Evolutionary conservation across 2,329 filamentous ascomycete genomes (phyloP).

Genomic region (Calonectria crousiana): DNA sequence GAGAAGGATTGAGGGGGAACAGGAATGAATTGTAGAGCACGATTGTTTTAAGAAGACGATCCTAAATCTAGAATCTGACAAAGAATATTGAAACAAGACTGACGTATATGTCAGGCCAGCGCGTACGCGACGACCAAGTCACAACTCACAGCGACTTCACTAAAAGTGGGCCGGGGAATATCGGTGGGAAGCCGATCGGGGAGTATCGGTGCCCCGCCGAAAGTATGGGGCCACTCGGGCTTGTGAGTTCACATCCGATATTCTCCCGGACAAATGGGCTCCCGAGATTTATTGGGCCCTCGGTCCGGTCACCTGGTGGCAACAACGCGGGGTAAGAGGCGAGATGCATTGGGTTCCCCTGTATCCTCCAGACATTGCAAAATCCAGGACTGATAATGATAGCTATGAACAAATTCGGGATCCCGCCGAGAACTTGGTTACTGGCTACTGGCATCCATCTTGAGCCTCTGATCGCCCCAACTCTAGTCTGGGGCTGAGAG

Average conservation of each 20-base stretch:
- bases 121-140: neutral
- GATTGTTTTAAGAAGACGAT: neutral
- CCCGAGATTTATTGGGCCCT: neutral
- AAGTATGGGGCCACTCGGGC: neutral
- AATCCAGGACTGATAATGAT: too few species aligned
- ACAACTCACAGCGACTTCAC: neutral
- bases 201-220: slow-evolving; percentile 24
- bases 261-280: neutral
- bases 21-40: neutral
- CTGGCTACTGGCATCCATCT: too few species aligned
- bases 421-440: too few species aligned
- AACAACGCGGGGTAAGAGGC: too few species aligned
- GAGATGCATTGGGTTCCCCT: neutral
- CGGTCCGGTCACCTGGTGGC: neutral
- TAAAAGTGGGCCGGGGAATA: slow-evolving; percentile 25
- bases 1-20: neutral
- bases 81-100: neutral
- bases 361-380: neutral
- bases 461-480: too few species aligned
- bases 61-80: neutral
- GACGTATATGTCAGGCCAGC: neutral
- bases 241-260: neutral
- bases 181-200: slow-evolving; percentile 21
- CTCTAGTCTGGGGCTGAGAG: too few species aligned
- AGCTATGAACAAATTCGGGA: too few species aligned